A percentile compares a stretch with the other conserved stretches of the same genome.
Conservation (phyloP, 306 rosid genomes). For the Acacia melanoxylon region DNA sequence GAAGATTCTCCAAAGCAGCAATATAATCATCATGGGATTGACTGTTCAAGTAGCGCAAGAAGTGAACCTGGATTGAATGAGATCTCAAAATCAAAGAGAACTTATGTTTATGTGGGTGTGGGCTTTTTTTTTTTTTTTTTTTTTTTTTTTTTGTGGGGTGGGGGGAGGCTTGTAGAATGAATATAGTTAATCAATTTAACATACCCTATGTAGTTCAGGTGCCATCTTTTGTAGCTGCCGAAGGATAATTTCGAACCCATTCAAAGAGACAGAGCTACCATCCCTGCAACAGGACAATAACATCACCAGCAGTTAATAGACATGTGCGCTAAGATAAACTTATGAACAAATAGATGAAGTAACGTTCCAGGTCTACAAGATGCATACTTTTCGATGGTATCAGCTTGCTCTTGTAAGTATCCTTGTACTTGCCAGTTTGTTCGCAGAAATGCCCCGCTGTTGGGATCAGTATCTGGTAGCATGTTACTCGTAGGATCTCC, state of each 20-base stretch:
- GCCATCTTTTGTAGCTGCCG: constrained; percentile 86
- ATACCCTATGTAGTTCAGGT: constrained; percentile 91
- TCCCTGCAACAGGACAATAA: constrained; percentile 52
- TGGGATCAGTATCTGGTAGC: constrained; percentile 52
- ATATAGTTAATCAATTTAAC: constrained; percentile 22
- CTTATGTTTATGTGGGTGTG: not conserved
- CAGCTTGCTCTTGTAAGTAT: constrained; percentile 91
- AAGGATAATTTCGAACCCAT: constrained; percentile 69
- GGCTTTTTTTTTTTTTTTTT: no score
- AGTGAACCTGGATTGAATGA: constrained; percentile 73
- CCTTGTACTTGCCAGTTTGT: constrained; percentile 97
- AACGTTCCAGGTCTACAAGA: constrained; percentile 18
- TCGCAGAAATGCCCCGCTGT: constrained; percentile 62
- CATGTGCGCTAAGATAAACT: constrained; percentile 20
- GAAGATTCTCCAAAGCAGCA: constrained; percentile 87
- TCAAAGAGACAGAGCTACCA: constrained; percentile 68
- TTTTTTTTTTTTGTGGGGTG: no score
- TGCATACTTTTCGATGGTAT: constrained; percentile 75
- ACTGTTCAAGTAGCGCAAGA: constrained; percentile 79
- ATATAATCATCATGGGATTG: constrained; percentile 81
- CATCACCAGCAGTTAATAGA: constrained; percentile 25
- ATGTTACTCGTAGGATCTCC: constrained; percentile 50
- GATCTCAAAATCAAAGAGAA: constrained; percentile 23
- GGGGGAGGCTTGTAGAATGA: not conserved
- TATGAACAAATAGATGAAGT: not conserved